phyloP scores from a whole-genome alignment of 768 basidiomycete species.

The Lactarius deliciosus region DNA sequence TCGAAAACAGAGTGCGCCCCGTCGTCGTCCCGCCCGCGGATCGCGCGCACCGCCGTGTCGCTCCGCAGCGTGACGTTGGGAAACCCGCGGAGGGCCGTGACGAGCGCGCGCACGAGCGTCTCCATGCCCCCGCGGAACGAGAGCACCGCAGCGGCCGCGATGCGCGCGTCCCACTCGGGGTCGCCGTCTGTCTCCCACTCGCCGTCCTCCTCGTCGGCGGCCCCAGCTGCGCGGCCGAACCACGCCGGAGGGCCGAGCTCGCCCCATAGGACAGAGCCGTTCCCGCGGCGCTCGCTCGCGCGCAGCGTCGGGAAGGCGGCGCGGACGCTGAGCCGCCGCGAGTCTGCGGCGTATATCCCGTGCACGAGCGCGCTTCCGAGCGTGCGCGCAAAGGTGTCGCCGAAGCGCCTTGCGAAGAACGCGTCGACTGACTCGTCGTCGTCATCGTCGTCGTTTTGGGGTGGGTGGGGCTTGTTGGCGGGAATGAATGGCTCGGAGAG shows the following conservation, averaged over 20 bases:
- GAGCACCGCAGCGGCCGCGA: conserved; percentile 71
- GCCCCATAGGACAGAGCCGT: conserved; percentile 70
- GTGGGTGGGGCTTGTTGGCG: conserved; percentile 1
- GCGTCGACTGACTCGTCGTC: conserved; percentile 80
- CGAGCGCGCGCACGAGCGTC: conserved; percentile 60
- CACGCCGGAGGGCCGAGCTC: conserved; percentile 38
- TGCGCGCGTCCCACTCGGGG: conserved; percentile 33
- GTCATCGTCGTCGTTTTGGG: not conserved
- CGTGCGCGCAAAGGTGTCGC: conserved; percentile 64
- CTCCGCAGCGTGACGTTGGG: conserved; percentile 60
- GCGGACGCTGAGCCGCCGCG: conserved; percentile 68
- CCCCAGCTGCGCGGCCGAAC: conserved; percentile 21
- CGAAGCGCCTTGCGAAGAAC: conserved; percentile 75
- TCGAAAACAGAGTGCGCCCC: conserved; percentile 38
- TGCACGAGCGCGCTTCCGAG: conserved; percentile 82
- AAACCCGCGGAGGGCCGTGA: conserved; percentile 42
- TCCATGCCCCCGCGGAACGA: conserved; percentile 79
- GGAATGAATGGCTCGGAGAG: conserved; percentile 55
- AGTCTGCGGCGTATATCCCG: conserved; percentile 90
- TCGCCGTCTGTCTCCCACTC: conserved; percentile 48
- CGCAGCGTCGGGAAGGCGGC: conserved; percentile 76
- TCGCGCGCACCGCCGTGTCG: conserved; percentile 41
- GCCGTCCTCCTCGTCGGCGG: conserved; percentile 14
- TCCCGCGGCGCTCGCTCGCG: conserved; percentile 63
- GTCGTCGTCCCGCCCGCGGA: conserved; percentile 36